Evolutionary conservation across 192 early-diverging fungal genomes (phyloP), one percentile per base, ranked within the genome.

Genomic region (Entomortierella beljakovae): DNA sequence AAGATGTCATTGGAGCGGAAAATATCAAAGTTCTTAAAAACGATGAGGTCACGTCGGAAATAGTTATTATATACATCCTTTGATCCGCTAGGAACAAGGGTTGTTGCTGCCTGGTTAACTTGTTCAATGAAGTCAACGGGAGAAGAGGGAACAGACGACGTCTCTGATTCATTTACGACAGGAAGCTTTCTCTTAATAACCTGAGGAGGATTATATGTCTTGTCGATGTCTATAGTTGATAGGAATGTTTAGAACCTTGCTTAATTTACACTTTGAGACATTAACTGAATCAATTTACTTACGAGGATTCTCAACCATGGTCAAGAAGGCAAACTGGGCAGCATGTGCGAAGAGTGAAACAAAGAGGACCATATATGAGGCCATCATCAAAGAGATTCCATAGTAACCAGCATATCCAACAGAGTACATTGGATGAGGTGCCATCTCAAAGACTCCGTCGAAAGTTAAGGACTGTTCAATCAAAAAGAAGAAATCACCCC

Each of bases 401-500:
- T 99, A 99, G 86, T 96, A 99, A 8, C 97, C 96, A 25, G 92
- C 90, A 73, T 98, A 99, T 23, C 98, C 98, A 46, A 99, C 93
- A 29, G 95, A 97, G 85, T 99, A 99, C 97, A 98, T 99, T 11
- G 98, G 98, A 70, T 99, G 98, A 43, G 97, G 97, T 0, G 95
- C 95, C 92, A 96, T 93, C 80, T 98, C 96, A 85, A 97, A 97
- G 22, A 96, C 94, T 43, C 95, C 94, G 80, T 96, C 93, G 81
- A 97, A 94, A 0, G 93, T 96, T 40, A 95, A 83, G n/a, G 95
- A 92, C 76, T 93, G 91, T 67, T 94, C 93, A 54, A 95, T 87
- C 57, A 97, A 82, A 81, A 99, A 98, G 88, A 99, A 99, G 75
- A 99, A 99, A 80, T 98, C 96, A 60, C 97, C 97, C 97, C 97